Evolutionary conservation across 2,329 filamentous ascomycete genomes (phyloP).

Genomic region (Colletotrichum sansevieriae): DNA sequence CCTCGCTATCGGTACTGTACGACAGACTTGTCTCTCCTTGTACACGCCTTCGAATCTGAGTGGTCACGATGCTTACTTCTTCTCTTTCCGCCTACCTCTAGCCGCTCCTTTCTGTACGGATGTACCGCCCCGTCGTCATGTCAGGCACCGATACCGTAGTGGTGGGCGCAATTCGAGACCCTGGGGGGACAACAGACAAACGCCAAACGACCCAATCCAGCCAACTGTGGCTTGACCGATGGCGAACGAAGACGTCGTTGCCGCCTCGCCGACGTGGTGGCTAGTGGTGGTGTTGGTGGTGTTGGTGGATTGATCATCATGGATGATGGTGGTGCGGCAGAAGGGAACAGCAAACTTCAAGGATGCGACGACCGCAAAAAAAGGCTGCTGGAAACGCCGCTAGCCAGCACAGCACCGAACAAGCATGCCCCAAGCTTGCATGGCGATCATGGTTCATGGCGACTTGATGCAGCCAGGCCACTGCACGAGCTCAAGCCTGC

Average conservation of each 20-base stretch:
- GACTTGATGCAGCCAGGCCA: constrained; percentile 49
- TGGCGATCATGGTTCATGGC: constrained; percentile 58
- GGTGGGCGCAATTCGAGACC: constrained; percentile 22
- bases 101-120: constrained; percentile 17
- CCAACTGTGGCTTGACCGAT: constrained; percentile 33
- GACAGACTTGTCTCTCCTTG: constrained; percentile 3
- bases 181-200: constrained; percentile 25
- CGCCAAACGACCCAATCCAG: constrained; percentile 20
- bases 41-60: constrained; percentile 11
- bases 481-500: constrained; percentile 41
- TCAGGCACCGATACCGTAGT: constrained; percentile 34
- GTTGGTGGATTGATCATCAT: constrained; percentile 1
- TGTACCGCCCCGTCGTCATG: constrained; percentile 33
- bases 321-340: constrained; percentile 31
- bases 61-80: constrained; percentile 10
- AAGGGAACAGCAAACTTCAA: constrained; percentile 17
- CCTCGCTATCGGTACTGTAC: constrained; percentile 6
- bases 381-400: constrained; percentile 32
- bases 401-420: constrained; percentile 38
- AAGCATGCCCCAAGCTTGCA: constrained; percentile 41
- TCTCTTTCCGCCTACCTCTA: constrained; percentile 5
- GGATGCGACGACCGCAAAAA: constrained; percentile 22
- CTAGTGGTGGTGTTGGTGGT: not conserved
- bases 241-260: constrained; percentile 23
- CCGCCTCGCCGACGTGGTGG: constrained; percentile 10